Conservation (phyloP, 2,329 filamentous ascomycete genomes). For the Colletotrichum somersetense region DNA sequence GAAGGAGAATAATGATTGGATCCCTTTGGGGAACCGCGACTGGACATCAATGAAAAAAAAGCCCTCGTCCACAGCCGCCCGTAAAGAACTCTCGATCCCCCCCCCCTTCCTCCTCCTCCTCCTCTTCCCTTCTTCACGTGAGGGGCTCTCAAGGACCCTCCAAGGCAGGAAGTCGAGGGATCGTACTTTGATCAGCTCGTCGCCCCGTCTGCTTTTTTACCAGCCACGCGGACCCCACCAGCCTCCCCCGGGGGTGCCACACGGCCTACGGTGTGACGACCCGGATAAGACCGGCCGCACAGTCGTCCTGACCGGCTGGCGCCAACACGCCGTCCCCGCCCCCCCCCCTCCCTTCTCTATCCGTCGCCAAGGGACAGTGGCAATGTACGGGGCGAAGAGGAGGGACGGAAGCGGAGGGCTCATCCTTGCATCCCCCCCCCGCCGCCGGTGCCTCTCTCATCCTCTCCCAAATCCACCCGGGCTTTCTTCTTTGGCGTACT, state of each 20-base stretch:
- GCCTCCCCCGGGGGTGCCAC: no score
- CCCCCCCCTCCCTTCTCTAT: not conserved
- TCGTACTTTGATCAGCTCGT: no score
- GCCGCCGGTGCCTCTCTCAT: not conserved
- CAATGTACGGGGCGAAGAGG: not conserved
- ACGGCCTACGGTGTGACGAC: not conserved
- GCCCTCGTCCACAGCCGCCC: not conserved
- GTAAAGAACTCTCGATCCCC: not conserved
- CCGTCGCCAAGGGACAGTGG: not conserved
- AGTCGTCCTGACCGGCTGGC: not conserved
- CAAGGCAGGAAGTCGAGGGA: no score
- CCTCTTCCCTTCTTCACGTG: no score
- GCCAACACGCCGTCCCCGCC: not conserved
- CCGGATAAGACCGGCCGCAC: not conserved
- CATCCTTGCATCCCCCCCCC: not conserved
- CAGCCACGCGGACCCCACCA: no score
- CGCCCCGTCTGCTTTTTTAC: no score
- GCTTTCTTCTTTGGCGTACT: not conserved
- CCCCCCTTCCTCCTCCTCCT: not conserved
- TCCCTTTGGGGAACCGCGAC: not conserved
- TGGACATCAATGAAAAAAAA: not conserved
- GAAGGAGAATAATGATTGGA: not conserved
- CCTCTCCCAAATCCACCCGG: not conserved
- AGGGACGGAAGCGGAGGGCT: not conserved
- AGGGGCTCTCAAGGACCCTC: no score